phyloP scores from a whole-genome alignment of 345 rosid genomes.

The Euclidium syriacum region DNA sequence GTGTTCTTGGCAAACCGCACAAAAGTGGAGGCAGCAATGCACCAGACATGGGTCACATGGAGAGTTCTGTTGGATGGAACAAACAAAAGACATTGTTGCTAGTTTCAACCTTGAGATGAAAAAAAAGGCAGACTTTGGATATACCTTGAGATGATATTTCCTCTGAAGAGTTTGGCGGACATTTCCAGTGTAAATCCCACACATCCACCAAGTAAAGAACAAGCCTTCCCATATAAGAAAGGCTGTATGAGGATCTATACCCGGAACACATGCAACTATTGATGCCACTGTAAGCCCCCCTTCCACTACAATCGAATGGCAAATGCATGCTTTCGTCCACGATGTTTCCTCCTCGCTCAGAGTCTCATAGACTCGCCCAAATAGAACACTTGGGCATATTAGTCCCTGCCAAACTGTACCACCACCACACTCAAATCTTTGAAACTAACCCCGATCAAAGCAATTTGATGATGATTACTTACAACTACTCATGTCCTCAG shows the following conservation, averaged over 20 bases:
- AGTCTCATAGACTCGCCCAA: constrained; percentile 78
- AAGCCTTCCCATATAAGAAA: constrained; percentile 87
- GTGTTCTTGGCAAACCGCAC: constrained; percentile 83
- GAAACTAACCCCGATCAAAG: neutral
- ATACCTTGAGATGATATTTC: constrained; percentile 87
- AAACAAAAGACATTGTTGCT: neutral
- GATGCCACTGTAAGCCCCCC: constrained; percentile 80
- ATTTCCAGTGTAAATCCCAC: constrained; percentile 93
- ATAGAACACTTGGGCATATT: constrained; percentile 87
- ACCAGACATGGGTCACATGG: constrained; percentile 84
- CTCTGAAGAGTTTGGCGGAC: constrained; percentile 71
- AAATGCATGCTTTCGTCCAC: constrained; percentile 77
- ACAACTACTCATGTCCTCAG: constrained; percentile 83
- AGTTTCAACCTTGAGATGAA: too few species aligned
- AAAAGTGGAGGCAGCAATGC: constrained; percentile 66
- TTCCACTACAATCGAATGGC: constrained; percentile 78
- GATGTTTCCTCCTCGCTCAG: constrained; percentile 81
- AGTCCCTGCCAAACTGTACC: constrained; percentile 76
- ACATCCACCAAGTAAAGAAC: constrained; percentile 97
- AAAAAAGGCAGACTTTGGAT: neutral
- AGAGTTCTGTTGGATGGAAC: constrained; percentile 53
- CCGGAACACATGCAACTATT: constrained; percentile 59
- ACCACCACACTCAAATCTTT: neutral
- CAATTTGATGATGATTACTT: constrained; percentile 32
- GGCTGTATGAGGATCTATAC: constrained; percentile 68